Evolutionary conservation across 2,329 filamentous ascomycete genomes (phyloP), one percentile per base, ranked within the genome.

Genomic region (Remersonia thermophila): DNA sequence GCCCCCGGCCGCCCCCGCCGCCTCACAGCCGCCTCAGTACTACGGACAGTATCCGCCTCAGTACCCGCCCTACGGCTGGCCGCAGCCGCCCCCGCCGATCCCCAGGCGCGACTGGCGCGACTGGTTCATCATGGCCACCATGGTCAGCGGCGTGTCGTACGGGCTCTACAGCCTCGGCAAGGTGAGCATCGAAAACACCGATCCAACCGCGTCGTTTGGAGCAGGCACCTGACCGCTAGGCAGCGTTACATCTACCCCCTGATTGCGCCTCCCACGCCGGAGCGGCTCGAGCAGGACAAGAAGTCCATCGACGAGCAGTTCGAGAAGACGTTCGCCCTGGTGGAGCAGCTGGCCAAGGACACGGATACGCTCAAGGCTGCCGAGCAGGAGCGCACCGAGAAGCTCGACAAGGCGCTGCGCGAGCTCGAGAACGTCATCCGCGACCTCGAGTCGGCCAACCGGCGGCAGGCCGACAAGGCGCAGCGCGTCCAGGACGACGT

Each of bases 111-210:
- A 98, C 61, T 98, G 91, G 91, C 74, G 93, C 43, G 91, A 98
- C 56, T 96, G 86, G 83, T 98, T 98, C 61, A 96, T 98, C 59
- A 94, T 96, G 85, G 91, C 91, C 7, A 98, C 91, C 0, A 83
- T 96, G 10, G 80, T 93, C 44, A 81, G 86, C 39, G 85, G 87
- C 33, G 79, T 95, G 14, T 73, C 85, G 27, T 96, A 95, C 53
- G 89, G 87, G 0, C 61, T 94, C 15, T 98, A 91, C 55, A 74
- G 80, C 46, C 71, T 95, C 12, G 83, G 86, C 42, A 93, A 93
- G 73, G 82, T 85, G 27, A 55, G 37, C 12, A n/a, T n/a, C n/a
- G n/a, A n/a, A 16, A 8, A 2, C 10, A 1, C 25, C 2, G 23
- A 3, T 26, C 27, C 14, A 14, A 14, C 10, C 15, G n/a, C n/a